Evolutionary conservation across 305 asterid species (phyloP), one percentile per base, ranked within the genome.

Genomic region (Fraxinus xanthoxyloides): DNA sequence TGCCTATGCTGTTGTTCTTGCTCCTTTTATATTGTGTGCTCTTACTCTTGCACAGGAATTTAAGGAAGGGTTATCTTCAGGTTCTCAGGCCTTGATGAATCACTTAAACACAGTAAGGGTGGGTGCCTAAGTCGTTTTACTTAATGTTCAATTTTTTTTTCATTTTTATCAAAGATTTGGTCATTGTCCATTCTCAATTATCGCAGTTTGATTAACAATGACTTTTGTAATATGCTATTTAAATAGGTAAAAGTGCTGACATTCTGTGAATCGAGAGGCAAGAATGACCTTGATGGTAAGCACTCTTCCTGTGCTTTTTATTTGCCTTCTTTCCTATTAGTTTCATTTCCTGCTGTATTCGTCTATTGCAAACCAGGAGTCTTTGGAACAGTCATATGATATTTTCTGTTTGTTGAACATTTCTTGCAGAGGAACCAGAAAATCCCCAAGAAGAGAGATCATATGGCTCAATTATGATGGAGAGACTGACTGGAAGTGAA

Each of bases 391-490:
- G 23, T 79, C 67, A 56, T 19, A 54, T 19, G 28, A 19, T 19
- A 19, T 56, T 56, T 56, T 63, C 65, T 56, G 61, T 3, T 61
- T 73, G 32, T 76, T 72, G 80, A 79, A 34, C 61, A 34, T 40
- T 70, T 83, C 81, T 85, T 83, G 84, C 89, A 94, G 98, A 94
- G 80, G 97, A 88, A 88, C 81, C 87, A 54, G 92, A 85, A 80
- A 77, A 89, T 81, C 48, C 80, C 28, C 90, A 80, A 86, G 94
- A 84, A 83, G 98, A 93, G 91, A 90, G 94, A 86, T 90, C 97
- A 26, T 94, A 96, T 81, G 99, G 99, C 75, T 90, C 95, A 76
- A 48, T 89, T 74, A 92, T 94, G 97, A 89, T 96, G 93, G 95
- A 92, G 93, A 89, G 90, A 83, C 86, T 96, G 72, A 90, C 97